Evolutionary conservation across 441 rosid genomes (phyloP).

Genomic region (Adansonia rubrostipa): DNA sequence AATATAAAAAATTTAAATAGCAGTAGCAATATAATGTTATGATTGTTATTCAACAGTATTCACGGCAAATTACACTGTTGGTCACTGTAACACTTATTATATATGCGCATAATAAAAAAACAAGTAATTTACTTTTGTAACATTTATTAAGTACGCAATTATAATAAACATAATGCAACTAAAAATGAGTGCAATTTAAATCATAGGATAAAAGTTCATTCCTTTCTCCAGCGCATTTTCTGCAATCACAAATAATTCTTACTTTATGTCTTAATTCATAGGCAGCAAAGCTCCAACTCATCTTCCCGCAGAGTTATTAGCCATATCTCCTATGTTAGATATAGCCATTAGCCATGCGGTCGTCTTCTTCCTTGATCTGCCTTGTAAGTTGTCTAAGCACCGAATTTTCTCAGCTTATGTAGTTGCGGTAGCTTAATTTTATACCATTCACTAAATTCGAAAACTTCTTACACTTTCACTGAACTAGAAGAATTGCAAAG

Average conservation of each 20-base stretch:
- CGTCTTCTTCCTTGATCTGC: not conserved
- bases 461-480: not conserved
- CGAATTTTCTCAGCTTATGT: not conserved
- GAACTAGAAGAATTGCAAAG: not conserved
- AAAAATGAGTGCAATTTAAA: too few species aligned
- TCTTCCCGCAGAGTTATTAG: conserved; percentile 1
- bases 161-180: too few species aligned
- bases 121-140: too few species aligned
- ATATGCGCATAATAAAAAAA: too few species aligned
- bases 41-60: too few species aligned
- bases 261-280: not conserved
- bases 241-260: not conserved
- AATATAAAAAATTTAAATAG: not conserved
- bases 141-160: too few species aligned
- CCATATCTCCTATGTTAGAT: not conserved
- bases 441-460: too few species aligned
- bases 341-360: not conserved
- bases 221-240: not conserved
- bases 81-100: too few species aligned
- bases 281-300: not conserved
- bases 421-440: not conserved
- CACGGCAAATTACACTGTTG: too few species aligned
- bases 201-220: not conserved
- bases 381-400: not conserved
- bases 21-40: too few species aligned